Conservation (phyloP, 768 basidiomycete species). For the Suillus clintonianus region DNA sequence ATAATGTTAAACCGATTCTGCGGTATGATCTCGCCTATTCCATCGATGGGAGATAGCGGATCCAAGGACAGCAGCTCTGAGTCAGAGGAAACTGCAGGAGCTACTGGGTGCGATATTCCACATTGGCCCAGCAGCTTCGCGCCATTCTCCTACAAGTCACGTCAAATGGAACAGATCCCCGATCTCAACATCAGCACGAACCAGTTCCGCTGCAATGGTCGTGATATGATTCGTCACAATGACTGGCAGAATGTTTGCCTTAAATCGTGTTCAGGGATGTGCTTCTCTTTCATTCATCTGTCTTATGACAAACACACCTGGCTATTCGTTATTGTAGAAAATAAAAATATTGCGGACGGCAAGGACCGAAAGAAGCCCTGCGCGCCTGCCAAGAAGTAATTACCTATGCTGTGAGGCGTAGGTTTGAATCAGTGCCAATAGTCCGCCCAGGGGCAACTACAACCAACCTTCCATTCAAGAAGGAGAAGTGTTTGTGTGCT, state of each 20-base stretch:
- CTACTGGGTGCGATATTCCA: conserved; percentile 86
- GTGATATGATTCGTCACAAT: conserved; percentile 94
- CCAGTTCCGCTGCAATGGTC: conserved; percentile 91
- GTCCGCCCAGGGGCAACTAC: not conserved
- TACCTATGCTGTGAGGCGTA: conserved; percentile 63
- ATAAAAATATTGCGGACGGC: conserved; percentile 91
- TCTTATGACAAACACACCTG: conserved; percentile 39
- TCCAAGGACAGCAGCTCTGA: conserved; percentile 36
- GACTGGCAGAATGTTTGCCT: conserved; percentile 84
- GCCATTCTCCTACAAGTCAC: conserved; percentile 62
- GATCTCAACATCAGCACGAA: conserved; percentile 26
- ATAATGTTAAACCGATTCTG: conserved; percentile 57
- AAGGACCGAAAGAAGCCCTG: conserved; percentile 90
- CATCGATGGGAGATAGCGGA: conserved; percentile 51
- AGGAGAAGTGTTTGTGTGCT: conserved; percentile 93
- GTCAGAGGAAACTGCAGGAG: conserved; percentile 27
- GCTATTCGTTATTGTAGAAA: conserved; percentile 87
- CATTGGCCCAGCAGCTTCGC: conserved; percentile 85
- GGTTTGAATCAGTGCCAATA: not conserved
- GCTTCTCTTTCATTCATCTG: conserved; percentile 8
- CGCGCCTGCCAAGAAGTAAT: conserved; percentile 89
- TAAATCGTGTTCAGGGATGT: conserved; percentile 16
- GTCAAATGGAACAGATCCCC: conserved; percentile 1
- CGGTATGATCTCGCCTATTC: conserved; percentile 48
- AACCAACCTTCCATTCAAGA: conserved; percentile 80